Base-by-base conservation (phyloP, 2,329 filamentous ascomycete genomes). In the Hirsutella thompsonii region DNA sequence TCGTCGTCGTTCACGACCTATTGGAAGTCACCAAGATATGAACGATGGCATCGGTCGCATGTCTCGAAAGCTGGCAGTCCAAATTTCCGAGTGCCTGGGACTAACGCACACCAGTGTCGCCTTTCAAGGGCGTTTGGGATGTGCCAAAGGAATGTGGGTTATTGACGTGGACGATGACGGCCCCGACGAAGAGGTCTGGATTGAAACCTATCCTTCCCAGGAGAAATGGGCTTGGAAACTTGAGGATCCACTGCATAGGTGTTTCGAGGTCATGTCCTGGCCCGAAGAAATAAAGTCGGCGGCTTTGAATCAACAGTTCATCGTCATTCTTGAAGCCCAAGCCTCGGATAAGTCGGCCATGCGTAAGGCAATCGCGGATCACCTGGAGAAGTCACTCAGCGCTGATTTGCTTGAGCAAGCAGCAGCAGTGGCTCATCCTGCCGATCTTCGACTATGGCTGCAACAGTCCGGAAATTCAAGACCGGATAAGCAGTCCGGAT, bases 141-240 rank as follows among this genome's bases (percentile, higher is more conserved):
- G 80, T 16, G 81, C 81, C 1, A 90, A 90, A 55, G 85, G 84
- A 0, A 66, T 89, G 47, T 89, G 83, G 83, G 68, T 81, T 37
- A 57, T 81, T 5, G 77, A 81, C 47, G 62, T 66, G 0, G 52
- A 62, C 0, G 67, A 72, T 20, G 52, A 58, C 1, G 48, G 47
- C 0, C 57, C 56, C 0, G 59, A 60, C 1, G 60, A 68, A 2
- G 53, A 63, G 0, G 58, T 76, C 14, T 84, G 79, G 81, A 83
- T 88, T 34, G 69, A 79, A 42, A 74, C 81, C 0, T 76, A 68
- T 42, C 67, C 64, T 0, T 86, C 80, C 1, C 85, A 90, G 44
- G 58, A 69, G 1, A 90, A 90, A 50, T 87, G 83, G 67, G 44
- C 66, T 0, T 70, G 68, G 20, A 64, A 72, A 28, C 67, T 67